These are phyloP conservation scores for Dryadomyces sulphureus DNA, from an alignment of 2,329 filamentous ascomycete species.

Conservation along the genomic window DNA sequence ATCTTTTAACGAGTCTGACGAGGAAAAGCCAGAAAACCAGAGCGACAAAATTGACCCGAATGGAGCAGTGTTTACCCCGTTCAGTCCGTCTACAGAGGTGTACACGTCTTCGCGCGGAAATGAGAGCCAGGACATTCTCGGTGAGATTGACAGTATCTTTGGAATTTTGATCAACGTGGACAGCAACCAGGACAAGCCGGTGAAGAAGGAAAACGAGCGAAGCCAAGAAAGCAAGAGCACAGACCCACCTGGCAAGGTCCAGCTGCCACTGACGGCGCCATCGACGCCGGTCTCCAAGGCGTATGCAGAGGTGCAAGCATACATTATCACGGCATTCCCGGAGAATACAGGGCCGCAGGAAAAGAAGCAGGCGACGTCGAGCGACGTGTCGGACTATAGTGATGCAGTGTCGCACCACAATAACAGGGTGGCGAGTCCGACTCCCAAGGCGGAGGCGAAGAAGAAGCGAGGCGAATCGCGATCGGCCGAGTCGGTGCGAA, in stretches of 20 bases:
- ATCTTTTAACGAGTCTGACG: background rate
- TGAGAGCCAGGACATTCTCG: background rate
- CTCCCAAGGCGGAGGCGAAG: background rate
- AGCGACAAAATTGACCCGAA: background rate
- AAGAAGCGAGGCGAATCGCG: slow-evolving; percentile 6
- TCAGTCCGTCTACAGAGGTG: background rate
- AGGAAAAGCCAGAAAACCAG: background rate
- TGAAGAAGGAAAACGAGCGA: background rate
- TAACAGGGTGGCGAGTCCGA: background rate
- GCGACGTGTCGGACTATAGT: background rate
- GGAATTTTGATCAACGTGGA: slow-evolving; percentile 5
- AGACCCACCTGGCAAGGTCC: no score
- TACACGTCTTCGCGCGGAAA: background rate
- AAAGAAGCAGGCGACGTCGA: background rate
- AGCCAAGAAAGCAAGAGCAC: background rate
- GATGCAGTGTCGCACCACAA: background rate
- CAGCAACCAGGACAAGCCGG: background rate
- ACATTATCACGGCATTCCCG: slow-evolving; percentile 3
- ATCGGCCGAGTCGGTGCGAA: slow-evolving; percentile 8
- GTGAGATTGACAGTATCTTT: slow-evolving; percentile 9
- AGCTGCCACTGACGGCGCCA: background rate
- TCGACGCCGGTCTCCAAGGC: slow-evolving; percentile 8
- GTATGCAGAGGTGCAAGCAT: slow-evolving; percentile 9
- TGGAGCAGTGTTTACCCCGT: background rate
- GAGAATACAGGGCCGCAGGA: background rate